Evolutionary conservation across 2,329 filamentous ascomycete species (phyloP).

Genomic region (Zasmidium angulare): DNA sequence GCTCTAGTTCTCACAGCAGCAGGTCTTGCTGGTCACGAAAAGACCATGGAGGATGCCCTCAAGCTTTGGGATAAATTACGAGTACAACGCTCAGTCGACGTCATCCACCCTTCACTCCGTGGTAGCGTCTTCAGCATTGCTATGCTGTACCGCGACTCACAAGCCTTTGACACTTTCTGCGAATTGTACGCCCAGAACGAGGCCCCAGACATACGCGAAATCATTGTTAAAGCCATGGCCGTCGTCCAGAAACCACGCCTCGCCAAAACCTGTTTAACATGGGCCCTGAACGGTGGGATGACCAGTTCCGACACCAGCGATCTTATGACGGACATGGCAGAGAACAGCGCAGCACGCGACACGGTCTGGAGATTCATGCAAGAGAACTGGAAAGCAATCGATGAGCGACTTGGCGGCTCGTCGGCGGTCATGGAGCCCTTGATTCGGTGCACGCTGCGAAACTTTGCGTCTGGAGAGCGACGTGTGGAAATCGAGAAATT

Average conservation of each 20-base stretch:
- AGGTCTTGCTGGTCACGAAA: conserved; percentile 1
- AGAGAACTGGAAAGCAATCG: not conserved
- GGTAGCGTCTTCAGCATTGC: not conserved
- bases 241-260: not conserved
- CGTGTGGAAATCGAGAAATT: not conserved
- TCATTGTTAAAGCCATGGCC: not conserved
- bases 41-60: not conserved
- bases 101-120: conserved; percentile 4
- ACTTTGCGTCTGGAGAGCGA: not conserved
- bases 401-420: not conserved
- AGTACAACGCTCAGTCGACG: not conserved
- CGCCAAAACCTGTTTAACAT: not conserved
- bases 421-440: conserved; percentile 6
- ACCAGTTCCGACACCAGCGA: conserved; percentile 1
- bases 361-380: not conserved
- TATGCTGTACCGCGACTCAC: not conserved
- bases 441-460: conserved; percentile 2
- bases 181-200: not conserved
- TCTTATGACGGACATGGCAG: not conserved
- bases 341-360: not conserved
- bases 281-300: not conserved
- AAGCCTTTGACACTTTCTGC: not conserved
- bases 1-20: conserved; percentile 4
- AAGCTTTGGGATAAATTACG: not conserved
- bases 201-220: conserved; percentile 2